Evolutionary conservation across 1,284 basidiomycete species (phyloP).

Genomic region (Sanghuangporus sanghuang): DNA sequence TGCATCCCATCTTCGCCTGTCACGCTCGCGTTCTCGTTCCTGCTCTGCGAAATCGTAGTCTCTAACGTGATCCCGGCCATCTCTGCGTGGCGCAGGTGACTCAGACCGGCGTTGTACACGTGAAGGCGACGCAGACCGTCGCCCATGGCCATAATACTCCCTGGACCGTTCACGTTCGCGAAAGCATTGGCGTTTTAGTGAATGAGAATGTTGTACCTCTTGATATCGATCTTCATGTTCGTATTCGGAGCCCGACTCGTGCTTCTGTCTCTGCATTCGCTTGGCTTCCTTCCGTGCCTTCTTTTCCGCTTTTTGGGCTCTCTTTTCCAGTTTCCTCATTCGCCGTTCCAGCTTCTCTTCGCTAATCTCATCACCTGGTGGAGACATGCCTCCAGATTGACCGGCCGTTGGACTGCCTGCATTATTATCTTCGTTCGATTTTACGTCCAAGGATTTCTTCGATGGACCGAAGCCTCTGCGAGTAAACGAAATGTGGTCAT

Average conservation of each 20-base stretch:
- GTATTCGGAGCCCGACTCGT: conserved; percentile 8
- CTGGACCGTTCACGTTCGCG: conserved; percentile 7
- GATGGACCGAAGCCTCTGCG: conserved; percentile 28
- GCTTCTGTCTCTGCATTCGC: conserved; percentile 3
- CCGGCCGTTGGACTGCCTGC: conserved; percentile 8
- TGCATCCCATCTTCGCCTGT: conserved; percentile 12
- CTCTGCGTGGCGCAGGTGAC: neutral
- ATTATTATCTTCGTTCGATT: neutral
- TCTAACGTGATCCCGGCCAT: neutral
- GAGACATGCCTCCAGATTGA: neutral
- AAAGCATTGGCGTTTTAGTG: conserved; percentile 5
- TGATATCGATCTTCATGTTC: conserved; percentile 7
- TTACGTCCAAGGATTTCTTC: conserved; percentile 19
- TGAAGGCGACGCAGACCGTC: conserved; percentile 4
- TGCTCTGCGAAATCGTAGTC: neutral
- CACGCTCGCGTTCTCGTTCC: conserved; percentile 10
- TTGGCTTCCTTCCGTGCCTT: conserved; percentile 17
- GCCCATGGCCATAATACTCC: neutral
- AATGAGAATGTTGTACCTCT: conserved; percentile 9
- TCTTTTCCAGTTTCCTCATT: conserved; percentile 23
- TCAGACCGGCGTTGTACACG: neutral
- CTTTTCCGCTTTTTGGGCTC: conserved; percentile 19
- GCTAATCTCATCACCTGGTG: conserved; percentile 7
- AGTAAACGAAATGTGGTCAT: neutral
- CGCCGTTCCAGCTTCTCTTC: conserved; percentile 21